phyloP scores from a whole-genome alignment of 73 alveolate genomes.

The Effrenium voratum region DNA sequence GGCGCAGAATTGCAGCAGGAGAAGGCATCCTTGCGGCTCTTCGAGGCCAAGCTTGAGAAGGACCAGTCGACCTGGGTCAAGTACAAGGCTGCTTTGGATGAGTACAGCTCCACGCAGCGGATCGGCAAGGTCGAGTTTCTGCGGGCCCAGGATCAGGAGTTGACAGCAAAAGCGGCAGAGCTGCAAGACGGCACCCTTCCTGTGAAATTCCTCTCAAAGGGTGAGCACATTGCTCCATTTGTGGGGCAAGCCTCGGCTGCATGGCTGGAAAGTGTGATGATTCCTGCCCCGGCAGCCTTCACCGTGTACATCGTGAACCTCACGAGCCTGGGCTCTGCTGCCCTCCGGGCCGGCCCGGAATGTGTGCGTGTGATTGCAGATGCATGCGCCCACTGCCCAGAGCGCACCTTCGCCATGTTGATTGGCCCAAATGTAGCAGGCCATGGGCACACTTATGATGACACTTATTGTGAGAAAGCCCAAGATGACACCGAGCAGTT shows the following conservation, averaged over 20 bases:
- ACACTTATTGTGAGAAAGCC: neutral
- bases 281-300: neutral
- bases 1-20: too few species aligned
- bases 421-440: slow-evolving; percentile 28
- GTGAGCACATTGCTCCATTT: neutral
- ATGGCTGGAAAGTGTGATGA: neutral
- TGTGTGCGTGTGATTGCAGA: neutral
- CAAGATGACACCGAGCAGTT: slow-evolving; percentile 20
- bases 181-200: neutral
- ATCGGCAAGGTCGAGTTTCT: slow-evolving; percentile 49
- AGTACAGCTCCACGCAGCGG: neutral
- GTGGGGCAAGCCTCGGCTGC: neutral
- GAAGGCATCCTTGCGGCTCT: slow-evolving; percentile 48
- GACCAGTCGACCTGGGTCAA: neutral
- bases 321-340: slow-evolving; percentile 16
- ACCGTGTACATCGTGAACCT: slow-evolving; percentile 34
- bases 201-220: slow-evolving; percentile 11
- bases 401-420: neutral
- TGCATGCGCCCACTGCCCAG: slow-evolving; percentile 73
- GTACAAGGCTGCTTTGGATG: neutral
- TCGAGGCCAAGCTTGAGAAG: slow-evolving; percentile 35
- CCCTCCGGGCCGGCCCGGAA: neutral
- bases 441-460: slow-evolving; percentile 17
- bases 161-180: slow-evolving; percentile 1
- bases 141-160: slow-evolving; percentile 15